Conservation (phyloP, 2,329 filamentous ascomycete species). For the Cercospora nicotianae region DNA sequence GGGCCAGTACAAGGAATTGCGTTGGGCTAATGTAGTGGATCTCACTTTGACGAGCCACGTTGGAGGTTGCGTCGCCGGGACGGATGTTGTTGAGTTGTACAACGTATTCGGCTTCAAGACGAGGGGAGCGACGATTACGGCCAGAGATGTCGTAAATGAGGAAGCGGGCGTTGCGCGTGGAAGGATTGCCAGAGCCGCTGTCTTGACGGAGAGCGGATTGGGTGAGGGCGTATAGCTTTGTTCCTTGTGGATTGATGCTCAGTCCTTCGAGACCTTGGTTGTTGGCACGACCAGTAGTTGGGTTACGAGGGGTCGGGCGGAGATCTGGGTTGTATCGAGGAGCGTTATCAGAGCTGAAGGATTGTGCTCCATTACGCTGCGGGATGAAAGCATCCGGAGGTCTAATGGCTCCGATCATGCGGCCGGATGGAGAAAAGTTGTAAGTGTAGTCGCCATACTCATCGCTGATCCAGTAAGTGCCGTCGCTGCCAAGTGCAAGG, state of each 20-base stretch:
- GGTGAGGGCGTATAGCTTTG: conserved; percentile 63
- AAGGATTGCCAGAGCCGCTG: conserved; percentile 57
- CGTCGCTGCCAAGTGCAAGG: conserved; percentile 60
- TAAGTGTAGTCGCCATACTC: conserved; percentile 68
- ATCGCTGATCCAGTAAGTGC: conserved; percentile 67
- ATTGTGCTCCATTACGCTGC: conserved; percentile 58
- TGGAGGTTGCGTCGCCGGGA: conserved; percentile 56
- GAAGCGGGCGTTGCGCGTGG: conserved; percentile 60
- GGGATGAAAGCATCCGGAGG: conserved; percentile 67
- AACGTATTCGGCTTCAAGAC: conserved; percentile 59
- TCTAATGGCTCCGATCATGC: conserved; percentile 63
- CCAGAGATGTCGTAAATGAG: conserved; percentile 62
- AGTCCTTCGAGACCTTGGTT: conserved; percentile 76
- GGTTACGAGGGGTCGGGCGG: conserved; percentile 55
- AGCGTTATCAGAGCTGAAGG: conserved; percentile 65
- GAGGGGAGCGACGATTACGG: conserved; percentile 28
- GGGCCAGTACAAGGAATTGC: conserved; percentile 66
- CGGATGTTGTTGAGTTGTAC: conserved; percentile 53
- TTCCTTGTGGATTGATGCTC: conserved; percentile 62
- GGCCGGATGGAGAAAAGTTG: conserved; percentile 59
- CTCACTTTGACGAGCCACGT: conserved; percentile 67
- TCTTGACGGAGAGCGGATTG: conserved; percentile 66
- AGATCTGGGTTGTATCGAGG: conserved; percentile 58
- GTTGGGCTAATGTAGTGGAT: conserved; percentile 63
- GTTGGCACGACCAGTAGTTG: conserved; percentile 64